These are phyloP conservation scores for Cymbopogon flexuosus DNA, from an alignment of 202 grass and related monocot species.

Conservation along the genomic window DNA sequence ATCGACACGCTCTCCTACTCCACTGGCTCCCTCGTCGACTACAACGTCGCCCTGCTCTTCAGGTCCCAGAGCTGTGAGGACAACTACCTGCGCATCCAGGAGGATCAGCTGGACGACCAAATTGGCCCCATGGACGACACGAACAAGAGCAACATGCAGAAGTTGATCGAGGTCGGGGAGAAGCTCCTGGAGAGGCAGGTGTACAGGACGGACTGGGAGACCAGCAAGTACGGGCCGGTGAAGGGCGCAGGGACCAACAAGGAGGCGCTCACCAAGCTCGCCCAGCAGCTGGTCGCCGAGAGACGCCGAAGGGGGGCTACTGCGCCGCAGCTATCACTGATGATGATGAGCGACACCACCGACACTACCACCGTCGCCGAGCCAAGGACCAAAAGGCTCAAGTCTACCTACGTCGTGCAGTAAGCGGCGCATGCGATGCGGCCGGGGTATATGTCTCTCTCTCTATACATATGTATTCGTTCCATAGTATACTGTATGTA, in stretches of 20 bases:
- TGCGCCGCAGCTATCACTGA: no score
- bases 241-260: background rate
- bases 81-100: conserved; percentile 17
- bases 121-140: background rate
- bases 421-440: no score
- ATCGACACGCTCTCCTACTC: conserved; percentile 28
- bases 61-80: background rate
- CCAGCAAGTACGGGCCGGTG: background rate
- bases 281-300: background rate
- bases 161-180: conserved; percentile 14
- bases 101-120: no score
- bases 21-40: conserved; percentile 27
- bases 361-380: no score
- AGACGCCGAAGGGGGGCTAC: background rate
- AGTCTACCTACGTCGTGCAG: no score
- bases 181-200: background rate
- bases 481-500: no score
- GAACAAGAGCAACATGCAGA: background rate
- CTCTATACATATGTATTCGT: no score
- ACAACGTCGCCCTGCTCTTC: conserved; percentile 29
- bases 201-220: conserved; percentile 21
- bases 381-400: no score
- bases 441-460: no score
- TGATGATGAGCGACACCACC: no score
- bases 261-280: conserved; percentile 23